A percentile compares a stretch with the other conserved stretches of the same genome.
Conservation (phyloP, 352 stramenopile species). For the Globisporangium parvum region DNA sequence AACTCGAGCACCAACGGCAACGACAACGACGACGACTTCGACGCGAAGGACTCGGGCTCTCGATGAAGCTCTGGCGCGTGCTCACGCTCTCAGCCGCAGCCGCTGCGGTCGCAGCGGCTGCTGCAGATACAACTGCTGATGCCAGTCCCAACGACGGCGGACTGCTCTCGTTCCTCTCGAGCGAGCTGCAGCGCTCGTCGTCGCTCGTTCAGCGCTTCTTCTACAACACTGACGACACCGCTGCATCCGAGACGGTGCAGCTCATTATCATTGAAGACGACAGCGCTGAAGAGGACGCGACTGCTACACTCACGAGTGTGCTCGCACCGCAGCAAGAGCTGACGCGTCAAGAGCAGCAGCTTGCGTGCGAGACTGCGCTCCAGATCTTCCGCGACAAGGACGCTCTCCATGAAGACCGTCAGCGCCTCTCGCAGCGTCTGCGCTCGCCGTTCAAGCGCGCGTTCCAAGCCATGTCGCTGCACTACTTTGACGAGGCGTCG, state of each 20-base stretch:
- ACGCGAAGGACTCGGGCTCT: constrained; percentile 18
- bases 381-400: constrained; percentile 39
- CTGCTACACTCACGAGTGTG: no score
- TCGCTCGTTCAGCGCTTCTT: constrained; percentile 14
- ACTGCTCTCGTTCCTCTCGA: constrained; percentile 9
- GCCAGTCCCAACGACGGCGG: constrained; percentile 1
- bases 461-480: constrained; percentile 33
- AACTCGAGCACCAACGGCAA: not conserved
- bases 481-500: constrained; percentile 35
- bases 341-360: constrained; percentile 19
- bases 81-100: constrained; percentile 35
- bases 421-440: constrained; percentile 29
- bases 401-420: constrained; percentile 20
- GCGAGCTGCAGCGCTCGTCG: constrained; percentile 6
- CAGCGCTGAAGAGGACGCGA: no score
- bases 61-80: constrained; percentile 75
- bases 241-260: constrained; percentile 12
- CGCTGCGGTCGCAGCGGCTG: not conserved
- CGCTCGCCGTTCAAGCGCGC: constrained; percentile 31
- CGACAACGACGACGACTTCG: constrained; percentile 5
- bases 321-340: constrained; percentile 7
- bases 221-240: constrained; percentile 2
- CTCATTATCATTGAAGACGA: constrained; percentile 27
- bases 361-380: constrained; percentile 45
- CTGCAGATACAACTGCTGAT: not conserved